Base-by-base conservation (phyloP, 306 rosid genomes). In the Acacia acuminata region DNA sequence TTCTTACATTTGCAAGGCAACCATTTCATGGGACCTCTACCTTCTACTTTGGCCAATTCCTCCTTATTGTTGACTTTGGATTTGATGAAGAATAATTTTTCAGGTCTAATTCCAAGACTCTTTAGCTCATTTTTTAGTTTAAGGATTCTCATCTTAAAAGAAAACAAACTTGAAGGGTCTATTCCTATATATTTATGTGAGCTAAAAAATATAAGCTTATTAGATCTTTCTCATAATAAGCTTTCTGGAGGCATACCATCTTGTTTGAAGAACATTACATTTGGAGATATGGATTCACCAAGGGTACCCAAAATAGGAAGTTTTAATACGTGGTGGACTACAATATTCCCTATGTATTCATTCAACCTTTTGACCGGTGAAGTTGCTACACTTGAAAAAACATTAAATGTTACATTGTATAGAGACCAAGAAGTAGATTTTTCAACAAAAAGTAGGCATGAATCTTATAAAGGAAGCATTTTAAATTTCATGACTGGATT, bases 311-410 rank as follows among this genome's bases (percentile, higher is more conserved):
- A 13, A 13, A 10, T 14, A 47, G 53, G 19, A 47, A 47, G 19
- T 13, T 13, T 47, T 15, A 47, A 0, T 47, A 0, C 3, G 53
- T 47, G 6, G 0, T 47, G 19, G 53, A 47, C 53, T 12, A 3
- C 5, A 13, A 10, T 0, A 2, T 0, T 13, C 3, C 3, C 19
- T 2, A 0, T 0, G 0, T 47, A 47, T 47, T 0, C 0, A 3
- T 13, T 13, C 3, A 0, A 47, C 14, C 4, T 1, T 3, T 12
- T 13, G 0, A 47, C 19, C 5, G 17, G 12, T 8, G 14, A 45
- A 45, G 4, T 8, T 11, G 15, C 0, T 45, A 0, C 3, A 45
- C 0, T 11, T 1, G 14, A 2, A 45, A 11, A 10, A 1, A 43
- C 1, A 9, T 13, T 2, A 22, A 0, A 48, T 11, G 60, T 65